phyloP scores from a whole-genome alignment of 2,329 filamentous ascomycete genomes.

The Aureobasidium sp. region DNA sequence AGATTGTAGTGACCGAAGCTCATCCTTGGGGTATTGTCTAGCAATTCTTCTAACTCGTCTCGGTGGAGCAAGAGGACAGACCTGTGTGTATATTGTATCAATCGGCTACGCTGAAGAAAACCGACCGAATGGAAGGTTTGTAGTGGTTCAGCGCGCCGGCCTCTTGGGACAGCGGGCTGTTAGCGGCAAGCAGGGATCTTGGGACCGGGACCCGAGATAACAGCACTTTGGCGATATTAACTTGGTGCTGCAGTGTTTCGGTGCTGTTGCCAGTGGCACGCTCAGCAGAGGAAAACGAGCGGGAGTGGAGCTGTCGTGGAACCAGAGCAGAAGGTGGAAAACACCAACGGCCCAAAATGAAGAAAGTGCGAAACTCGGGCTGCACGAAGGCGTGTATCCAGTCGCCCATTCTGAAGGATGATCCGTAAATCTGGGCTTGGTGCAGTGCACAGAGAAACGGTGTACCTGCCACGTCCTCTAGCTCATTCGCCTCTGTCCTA shows the following conservation, averaged over 20 bases:
- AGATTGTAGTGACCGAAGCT: neutral
- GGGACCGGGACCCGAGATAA: constrained; percentile 11
- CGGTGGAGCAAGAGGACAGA: neutral
- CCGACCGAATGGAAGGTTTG: constrained; percentile 10
- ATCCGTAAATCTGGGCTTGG: constrained; percentile 10
- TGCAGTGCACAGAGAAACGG: constrained; percentile 10
- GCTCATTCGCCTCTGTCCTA: constrained; percentile 5
- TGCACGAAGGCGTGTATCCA: constrained; percentile 12
- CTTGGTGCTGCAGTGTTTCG: neutral
- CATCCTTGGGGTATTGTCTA: neutral
- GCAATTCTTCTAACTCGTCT: neutral
- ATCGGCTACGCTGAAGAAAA: constrained; percentile 9
- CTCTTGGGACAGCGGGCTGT: constrained; percentile 9
- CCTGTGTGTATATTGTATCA: neutral
- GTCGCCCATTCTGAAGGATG: constrained; percentile 16
- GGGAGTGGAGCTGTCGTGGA: neutral
- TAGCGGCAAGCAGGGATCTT: constrained; percentile 12
- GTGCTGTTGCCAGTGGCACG: neutral
- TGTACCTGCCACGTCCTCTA: constrained; percentile 11
- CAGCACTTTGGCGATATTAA: constrained; percentile 1
- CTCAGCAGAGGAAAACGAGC: neutral
- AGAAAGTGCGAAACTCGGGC: constrained; percentile 4
- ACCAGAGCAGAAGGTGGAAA: neutral
- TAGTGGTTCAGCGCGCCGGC: constrained; percentile 10
- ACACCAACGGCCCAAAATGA: neutral